Conservation (phyloP, 1,139 yeast genomes). For the Pichia sp. region DNA sequence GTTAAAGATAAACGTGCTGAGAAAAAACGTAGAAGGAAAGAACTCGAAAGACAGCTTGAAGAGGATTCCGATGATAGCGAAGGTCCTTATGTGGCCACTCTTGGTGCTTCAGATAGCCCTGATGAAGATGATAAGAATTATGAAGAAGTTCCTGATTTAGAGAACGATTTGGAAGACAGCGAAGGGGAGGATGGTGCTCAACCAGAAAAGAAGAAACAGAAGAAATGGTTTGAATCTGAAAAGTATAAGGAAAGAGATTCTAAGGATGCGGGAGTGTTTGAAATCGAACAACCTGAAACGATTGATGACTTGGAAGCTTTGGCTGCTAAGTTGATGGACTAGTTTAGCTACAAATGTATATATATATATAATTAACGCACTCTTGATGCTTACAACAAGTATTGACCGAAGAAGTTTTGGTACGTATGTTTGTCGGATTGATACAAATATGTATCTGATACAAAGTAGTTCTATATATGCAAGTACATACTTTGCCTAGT, state of each 20-base stretch:
- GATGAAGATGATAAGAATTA: constrained; percentile 31
- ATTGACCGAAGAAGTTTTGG: too few relatives aligned
- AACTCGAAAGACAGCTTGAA: constrained; percentile 56
- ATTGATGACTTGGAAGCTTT: constrained; percentile 91
- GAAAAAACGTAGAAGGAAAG: constrained; percentile 85
- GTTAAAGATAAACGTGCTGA: constrained; percentile 80
- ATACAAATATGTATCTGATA: too few relatives aligned
- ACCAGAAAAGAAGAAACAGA: constrained; percentile 48
- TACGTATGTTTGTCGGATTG: too few relatives aligned
- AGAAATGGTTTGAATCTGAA: constrained; percentile 54
- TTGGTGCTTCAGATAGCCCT: constrained; percentile 28
- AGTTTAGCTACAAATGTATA: constrained; percentile 1
- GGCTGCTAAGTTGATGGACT: constrained; percentile 55
- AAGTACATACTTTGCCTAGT: background rate
- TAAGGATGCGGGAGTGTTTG: constrained; percentile 43
- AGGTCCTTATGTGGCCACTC: constrained; percentile 23
- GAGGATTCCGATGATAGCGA: constrained; percentile 40
- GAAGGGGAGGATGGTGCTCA: constrained; percentile 35
- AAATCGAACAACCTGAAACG: constrained; percentile 82
- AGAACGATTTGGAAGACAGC: constrained; percentile 44
- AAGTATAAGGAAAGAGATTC: constrained; percentile 21
- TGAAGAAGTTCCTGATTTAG: constrained; percentile 35
- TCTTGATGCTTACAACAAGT: too few relatives aligned
- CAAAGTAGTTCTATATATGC: too few relatives aligned
- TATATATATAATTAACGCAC: background rate